phyloP scores from a whole-genome alignment of 805 yeast species.

The Myxozyma kluyveri region DNA sequence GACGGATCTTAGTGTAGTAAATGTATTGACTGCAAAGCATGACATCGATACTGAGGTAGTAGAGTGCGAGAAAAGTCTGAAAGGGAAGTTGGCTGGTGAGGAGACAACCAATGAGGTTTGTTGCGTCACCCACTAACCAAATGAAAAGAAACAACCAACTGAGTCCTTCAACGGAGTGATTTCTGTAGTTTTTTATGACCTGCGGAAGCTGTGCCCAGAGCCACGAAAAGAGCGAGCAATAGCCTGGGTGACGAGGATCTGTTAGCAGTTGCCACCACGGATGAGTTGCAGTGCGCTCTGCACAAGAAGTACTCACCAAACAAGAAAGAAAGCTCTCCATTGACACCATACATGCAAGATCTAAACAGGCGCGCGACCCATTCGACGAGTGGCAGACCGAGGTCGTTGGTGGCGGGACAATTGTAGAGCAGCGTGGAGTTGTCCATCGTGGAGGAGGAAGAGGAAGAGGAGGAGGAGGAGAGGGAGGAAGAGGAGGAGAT shows the following conservation, averaged over 20 bases:
- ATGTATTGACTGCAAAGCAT: conserved; percentile 67
- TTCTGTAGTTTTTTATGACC: conserved; percentile 55
- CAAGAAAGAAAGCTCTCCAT: conserved; percentile 32
- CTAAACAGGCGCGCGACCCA: conserved; percentile 34
- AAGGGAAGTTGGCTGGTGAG: conserved; percentile 73
- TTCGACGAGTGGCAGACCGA: conserved; percentile 26
- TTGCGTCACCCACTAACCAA: conserved; percentile 65
- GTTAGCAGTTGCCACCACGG: no score
- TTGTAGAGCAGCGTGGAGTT: not conserved
- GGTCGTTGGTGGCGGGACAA: conserved; percentile 17
- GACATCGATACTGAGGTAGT: conserved; percentile 70
- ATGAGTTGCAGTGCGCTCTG: not conserved
- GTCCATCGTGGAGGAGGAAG: not conserved
- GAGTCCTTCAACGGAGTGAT: conserved; percentile 65
- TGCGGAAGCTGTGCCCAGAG: conserved; percentile 74
- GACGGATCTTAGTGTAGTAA: conserved; percentile 51
- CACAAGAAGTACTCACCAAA: conserved; percentile 18
- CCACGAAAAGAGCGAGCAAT: conserved; percentile 45
- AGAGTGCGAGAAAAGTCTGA: conserved; percentile 68
- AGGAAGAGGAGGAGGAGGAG: not conserved
- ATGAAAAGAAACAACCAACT: conserved; percentile 57
- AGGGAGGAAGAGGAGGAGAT: not conserved
- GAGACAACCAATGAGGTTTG: conserved; percentile 66
- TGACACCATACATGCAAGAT: conserved; percentile 34
- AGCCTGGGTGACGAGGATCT: conserved; percentile 9